Evolutionary conservation across 306 rosid genomes (phyloP).

Genomic region (Prunus kanzakura): DNA sequence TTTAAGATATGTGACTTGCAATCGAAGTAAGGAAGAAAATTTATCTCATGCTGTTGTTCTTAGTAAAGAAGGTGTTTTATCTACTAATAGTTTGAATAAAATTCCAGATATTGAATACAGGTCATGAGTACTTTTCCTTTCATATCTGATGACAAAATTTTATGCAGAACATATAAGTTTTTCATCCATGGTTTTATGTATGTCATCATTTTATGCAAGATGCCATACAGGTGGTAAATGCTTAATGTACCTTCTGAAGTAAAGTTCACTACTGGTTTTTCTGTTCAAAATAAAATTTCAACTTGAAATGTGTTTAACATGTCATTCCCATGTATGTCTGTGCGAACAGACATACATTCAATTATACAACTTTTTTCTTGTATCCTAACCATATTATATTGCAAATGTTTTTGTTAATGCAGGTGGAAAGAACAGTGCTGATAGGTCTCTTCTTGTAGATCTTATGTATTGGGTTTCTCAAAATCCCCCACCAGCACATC

Average conservation of each 20-base stretch:
- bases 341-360: not conserved
- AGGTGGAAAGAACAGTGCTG: slow-evolving; percentile 87
- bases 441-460: slow-evolving; percentile 73
- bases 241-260: not conserved
- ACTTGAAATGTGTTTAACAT: no score
- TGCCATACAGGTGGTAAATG: not conserved
- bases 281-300: not conserved
- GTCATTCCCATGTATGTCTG: no score
- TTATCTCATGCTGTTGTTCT: no score
- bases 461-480: slow-evolving; percentile 90
- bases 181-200: not conserved
- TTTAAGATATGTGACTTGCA: not conserved
- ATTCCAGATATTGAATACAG: not conserved
- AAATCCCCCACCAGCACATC: slow-evolving; percentile 97
- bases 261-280: not conserved
- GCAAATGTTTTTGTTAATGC: slow-evolving; percentile 24
- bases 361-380: not conserved
- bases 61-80: no score
- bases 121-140: not conserved
- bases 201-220: not conserved
- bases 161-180: not conserved
- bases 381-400: not conserved
- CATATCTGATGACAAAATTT: not conserved
- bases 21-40: no score
- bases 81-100: not conserved